Conservation (phyloP, 768 basidiomycete genomes). For the Trametes meyenii region DNA sequence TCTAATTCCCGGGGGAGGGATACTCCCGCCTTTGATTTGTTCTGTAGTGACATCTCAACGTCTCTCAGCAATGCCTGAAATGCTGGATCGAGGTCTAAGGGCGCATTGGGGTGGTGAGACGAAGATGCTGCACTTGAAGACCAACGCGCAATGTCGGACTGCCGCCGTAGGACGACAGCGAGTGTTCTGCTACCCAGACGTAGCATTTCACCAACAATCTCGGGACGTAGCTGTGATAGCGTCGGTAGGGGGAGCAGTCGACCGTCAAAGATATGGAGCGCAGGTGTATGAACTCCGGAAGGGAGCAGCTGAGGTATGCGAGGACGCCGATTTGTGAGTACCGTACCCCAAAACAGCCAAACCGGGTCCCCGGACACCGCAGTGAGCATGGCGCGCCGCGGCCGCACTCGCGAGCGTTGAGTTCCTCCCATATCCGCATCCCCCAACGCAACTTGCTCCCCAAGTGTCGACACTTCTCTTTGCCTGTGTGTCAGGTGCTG, state of each 20-base stretch:
- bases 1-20: conserved; percentile 57
- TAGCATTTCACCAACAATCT: conserved; percentile 21
- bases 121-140: conserved; percentile 37
- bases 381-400: too few relatives aligned
- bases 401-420: too few relatives aligned
- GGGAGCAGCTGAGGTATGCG: too few relatives aligned
- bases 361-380: too few relatives aligned
- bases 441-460: background rate
- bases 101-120: conserved; percentile 55
- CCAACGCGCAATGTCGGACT: conserved; percentile 25
- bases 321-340: too few relatives aligned
- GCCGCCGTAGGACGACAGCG: conserved; percentile 13
- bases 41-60: conserved; percentile 62
- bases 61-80: conserved; percentile 64
- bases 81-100: conserved; percentile 67
- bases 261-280: too few relatives aligned
- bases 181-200: conserved; percentile 20
- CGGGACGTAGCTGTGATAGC: too few relatives aligned
- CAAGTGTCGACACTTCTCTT: background rate
- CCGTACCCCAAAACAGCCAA: too few relatives aligned
- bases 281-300: too few relatives aligned
- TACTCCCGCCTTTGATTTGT: background rate
- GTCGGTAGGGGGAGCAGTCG: too few relatives aligned
- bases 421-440: too few relatives aligned
- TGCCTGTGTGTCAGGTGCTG: background rate